A percentile compares a stretch with the other conserved stretches of the same genome.
These are phyloP conservation scores for Tuber melanosporum DNA, from an alignment of 495 filamentous ascomycete genomes.

Conservation along the genomic window DNA sequence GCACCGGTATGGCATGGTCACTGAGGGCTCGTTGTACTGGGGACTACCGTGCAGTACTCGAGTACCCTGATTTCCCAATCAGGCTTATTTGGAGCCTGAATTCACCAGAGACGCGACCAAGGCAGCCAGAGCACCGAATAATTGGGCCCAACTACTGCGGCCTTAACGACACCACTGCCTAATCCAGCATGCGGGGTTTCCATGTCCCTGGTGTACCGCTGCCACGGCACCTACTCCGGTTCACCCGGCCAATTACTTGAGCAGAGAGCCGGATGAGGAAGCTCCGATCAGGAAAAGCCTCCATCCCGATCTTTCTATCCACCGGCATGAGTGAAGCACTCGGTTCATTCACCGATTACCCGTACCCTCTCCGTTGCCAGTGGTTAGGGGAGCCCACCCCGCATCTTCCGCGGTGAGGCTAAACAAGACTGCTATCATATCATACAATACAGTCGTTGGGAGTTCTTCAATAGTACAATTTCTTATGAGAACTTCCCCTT, in stretches of 20 bases:
- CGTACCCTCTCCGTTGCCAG: background rate
- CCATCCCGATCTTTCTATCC: background rate
- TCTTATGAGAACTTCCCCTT: background rate
- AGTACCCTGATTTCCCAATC: background rate
- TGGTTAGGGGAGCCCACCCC: background rate
- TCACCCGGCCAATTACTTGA: background rate
- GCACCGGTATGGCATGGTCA: background rate
- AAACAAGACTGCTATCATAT: background rate
- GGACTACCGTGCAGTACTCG: background rate
- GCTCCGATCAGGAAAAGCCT: background rate
- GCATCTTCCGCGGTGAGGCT: background rate
- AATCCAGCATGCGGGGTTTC: background rate
- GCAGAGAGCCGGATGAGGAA: background rate
- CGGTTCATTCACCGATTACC: background rate
- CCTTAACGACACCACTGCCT: background rate
- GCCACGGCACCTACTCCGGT: background rate
- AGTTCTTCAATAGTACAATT: background rate
- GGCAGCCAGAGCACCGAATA: background rate
- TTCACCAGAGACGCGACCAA: background rate
- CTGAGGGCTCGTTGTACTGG: background rate
- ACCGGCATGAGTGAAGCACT: background rate
- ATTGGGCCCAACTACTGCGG: background rate
- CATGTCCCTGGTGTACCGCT: background rate
- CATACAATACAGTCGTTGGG: background rate
- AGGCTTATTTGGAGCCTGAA: background rate